Percentiles rank a stretch among this genome's conserved stretches.
Conservation (phyloP, 495 filamentous ascomycete species). For the Neurospora sp. region DNA sequence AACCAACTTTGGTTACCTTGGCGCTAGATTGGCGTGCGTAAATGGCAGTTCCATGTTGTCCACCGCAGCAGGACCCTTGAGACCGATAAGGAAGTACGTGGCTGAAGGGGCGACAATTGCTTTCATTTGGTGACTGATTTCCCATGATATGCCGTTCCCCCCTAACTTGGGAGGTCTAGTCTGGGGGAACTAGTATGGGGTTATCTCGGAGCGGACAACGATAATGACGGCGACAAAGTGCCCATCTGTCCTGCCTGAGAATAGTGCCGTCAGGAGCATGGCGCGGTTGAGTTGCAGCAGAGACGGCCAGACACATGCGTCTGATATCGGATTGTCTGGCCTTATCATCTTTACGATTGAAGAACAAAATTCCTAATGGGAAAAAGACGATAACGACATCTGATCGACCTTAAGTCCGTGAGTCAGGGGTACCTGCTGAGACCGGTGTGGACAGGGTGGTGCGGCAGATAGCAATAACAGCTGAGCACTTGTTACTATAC, state of each 20-base stretch:
- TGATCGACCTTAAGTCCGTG: not conserved
- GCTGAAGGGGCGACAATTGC: not conserved
- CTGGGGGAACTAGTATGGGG: not conserved
- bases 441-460: not conserved
- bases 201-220: not conserved
- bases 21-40: not conserved
- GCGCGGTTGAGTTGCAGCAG: not conserved
- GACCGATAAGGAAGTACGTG: not conserved
- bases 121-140: not conserved
- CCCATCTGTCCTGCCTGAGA: not conserved
- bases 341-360: slow-evolving; percentile 26
- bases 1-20: not conserved
- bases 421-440: slow-evolving; percentile 10
- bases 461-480: slow-evolving; percentile 6
- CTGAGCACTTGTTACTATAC: not conserved
- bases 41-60: not conserved
- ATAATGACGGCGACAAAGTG: not conserved
- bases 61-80: not conserved
- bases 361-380: slow-evolving; percentile 28
- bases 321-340: slow-evolving; percentile 2
- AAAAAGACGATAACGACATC: slow-evolving; percentile 20
- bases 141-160: not conserved
- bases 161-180: not conserved
- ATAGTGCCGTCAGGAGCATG: not conserved
- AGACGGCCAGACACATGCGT: not conserved